A percentile compares a stretch with the other conserved stretches of the same genome.
Conservation (phyloP, 176 grass and related monocot genomes). For the Rhipidocladum racemiflorum region DNA sequence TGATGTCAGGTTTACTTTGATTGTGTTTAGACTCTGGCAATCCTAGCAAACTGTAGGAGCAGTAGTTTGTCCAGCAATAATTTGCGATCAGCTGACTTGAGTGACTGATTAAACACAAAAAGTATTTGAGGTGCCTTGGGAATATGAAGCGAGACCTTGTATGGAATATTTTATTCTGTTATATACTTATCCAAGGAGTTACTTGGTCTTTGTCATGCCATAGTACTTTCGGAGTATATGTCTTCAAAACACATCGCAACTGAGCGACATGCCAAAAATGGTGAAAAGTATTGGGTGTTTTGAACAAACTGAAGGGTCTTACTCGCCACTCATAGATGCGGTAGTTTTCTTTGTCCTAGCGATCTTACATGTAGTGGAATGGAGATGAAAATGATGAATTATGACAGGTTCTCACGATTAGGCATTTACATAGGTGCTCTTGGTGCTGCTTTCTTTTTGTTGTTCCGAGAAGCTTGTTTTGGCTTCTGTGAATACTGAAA, state of each 20-base stretch:
- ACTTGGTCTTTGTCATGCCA: background rate
- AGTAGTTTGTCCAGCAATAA: background rate
- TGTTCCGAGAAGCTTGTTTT: conserved; percentile 35
- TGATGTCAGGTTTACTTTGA: background rate
- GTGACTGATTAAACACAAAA: background rate
- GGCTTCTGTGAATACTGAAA: conserved; percentile 24
- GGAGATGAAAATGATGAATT: conserved; percentile 61
- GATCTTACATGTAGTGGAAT: conserved; percentile 9
- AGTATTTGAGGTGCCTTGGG: background rate
- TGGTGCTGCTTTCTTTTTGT: conserved; percentile 26
- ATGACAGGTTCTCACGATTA: conserved; percentile 41
- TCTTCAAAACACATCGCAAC: background rate
- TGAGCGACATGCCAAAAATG: background rate
- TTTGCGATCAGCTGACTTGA: background rate
- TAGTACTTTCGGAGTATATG: background rate
- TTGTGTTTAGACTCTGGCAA: background rate
- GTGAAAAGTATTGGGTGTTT: background rate
- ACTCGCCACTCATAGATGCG: background rate
- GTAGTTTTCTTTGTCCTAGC: background rate
- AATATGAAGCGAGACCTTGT: background rate
- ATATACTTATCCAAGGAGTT: background rate
- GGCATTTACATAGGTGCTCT: conserved; percentile 23
- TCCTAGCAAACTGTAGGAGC: background rate
- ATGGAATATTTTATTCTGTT: background rate
- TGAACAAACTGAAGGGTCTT: background rate